These are phyloP conservation scores for Smittium mucronatum DNA, from an alignment of 371 early-diverging fungal genomes.

Conservation along the genomic window DNA sequence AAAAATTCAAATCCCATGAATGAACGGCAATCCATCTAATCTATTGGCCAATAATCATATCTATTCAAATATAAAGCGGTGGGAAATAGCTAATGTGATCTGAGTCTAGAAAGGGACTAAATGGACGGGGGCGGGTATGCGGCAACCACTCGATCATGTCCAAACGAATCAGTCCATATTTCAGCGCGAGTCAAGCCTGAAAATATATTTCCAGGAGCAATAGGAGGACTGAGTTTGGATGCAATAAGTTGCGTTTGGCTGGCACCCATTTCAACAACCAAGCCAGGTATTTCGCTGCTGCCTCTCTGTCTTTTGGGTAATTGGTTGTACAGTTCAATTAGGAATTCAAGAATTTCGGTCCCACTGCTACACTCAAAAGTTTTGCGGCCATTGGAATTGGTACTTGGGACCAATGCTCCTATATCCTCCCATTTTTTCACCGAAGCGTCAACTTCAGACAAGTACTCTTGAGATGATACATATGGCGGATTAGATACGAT, in stretches of 20 bases:
- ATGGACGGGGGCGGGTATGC: background rate
- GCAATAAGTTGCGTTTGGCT: background rate
- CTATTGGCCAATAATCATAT: too few species aligned
- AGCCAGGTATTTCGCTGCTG: background rate
- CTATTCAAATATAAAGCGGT: too few species aligned
- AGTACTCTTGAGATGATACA: slow-evolving; percentile 57
- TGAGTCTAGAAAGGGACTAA: too few species aligned
- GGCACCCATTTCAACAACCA: background rate
- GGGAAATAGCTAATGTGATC: too few species aligned
- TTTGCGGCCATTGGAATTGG: background rate
- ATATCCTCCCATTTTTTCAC: slow-evolving; percentile 79
- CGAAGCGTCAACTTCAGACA: slow-evolving; percentile 39
- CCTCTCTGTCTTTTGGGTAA: background rate
- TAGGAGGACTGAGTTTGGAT: background rate
- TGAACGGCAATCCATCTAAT: too few species aligned
- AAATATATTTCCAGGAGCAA: background rate
- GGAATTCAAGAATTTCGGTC: background rate
- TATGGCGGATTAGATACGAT: slow-evolving; percentile 88
- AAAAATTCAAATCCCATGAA: too few species aligned
- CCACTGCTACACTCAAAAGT: too few species aligned
- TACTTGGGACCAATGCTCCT: slow-evolving; percentile 53
- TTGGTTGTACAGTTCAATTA: background rate
- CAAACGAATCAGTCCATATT: background rate
- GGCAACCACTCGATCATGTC: background rate
- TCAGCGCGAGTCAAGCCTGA: background rate